These are phyloP conservation scores for Candida boidinii DNA, from an alignment of 805 yeast species.

Conservation along the genomic window DNA sequence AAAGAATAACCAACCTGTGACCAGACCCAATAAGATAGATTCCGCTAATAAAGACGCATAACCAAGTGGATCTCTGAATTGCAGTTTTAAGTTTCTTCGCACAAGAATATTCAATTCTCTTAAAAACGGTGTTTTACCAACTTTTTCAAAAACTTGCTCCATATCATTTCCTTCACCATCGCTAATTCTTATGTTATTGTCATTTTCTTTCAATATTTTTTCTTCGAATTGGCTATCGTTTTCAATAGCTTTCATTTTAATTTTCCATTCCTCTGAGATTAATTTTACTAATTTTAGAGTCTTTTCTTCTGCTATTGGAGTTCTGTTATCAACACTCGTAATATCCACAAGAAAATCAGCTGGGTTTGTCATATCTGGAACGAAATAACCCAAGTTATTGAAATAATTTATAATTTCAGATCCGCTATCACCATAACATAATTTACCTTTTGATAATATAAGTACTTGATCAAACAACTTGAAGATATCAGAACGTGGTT, in stretches of 20 bases:
- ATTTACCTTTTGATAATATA: slow-evolving; percentile 54
- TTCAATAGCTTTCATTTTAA: slow-evolving; percentile 9
- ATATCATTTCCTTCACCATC: neutral
- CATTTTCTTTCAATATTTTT: neutral
- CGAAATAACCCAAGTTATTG: slow-evolving; percentile 29
- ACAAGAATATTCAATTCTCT: slow-evolving; percentile 37
- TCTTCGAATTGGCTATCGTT: slow-evolving; percentile 1
- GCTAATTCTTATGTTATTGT: neutral
- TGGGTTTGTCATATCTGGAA: slow-evolving; percentile 42
- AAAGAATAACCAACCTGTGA: slow-evolving; percentile 73
- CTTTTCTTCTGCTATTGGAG: slow-evolving; percentile 24
- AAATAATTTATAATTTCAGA: slow-evolving; percentile 41
- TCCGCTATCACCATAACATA: slow-evolving; percentile 37
- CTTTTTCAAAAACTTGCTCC: slow-evolving; percentile 12
- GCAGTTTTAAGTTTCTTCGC: slow-evolving; percentile 35
- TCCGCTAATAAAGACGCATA: slow-evolving; percentile 33
- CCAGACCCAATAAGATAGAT: slow-evolving; percentile 41
- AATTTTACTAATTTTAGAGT: slow-evolving; percentile 24
- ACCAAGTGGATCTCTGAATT: slow-evolving; percentile 44
- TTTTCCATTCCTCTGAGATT: slow-evolving; percentile 32
- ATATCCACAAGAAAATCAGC: slow-evolving; percentile 54
- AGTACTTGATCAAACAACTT: slow-evolving; percentile 60
- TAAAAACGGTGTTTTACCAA: slow-evolving; percentile 29
- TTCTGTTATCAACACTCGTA: slow-evolving; percentile 46
- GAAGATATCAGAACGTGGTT: slow-evolving; percentile 74